Percentiles rank a stretch among this genome's conserved stretches.
These are phyloP conservation scores for Lathyrus sativus DNA, from an alignment of 306 rosid species.

Conservation along the genomic window DNA sequence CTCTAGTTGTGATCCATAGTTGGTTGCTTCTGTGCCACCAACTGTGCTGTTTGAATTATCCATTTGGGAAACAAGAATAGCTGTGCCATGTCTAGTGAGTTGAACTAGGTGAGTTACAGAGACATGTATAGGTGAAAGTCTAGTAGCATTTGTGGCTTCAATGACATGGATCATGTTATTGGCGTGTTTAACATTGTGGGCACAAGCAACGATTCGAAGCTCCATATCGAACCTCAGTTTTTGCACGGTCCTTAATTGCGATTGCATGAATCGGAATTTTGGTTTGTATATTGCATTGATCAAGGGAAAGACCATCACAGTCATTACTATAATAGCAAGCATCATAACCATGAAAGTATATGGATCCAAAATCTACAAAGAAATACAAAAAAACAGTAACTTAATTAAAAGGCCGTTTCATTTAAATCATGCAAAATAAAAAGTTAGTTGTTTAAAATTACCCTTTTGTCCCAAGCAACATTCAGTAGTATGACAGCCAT, in stretches of 20 bases:
- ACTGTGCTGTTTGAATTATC: background rate
- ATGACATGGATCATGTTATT: conserved; percentile 32
- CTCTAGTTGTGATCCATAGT: conserved; percentile 14
- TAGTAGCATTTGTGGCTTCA: conserved; percentile 32
- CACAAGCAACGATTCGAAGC: conserved; percentile 39
- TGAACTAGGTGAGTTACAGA: conserved; percentile 43
- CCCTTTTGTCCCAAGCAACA: conserved; percentile 34
- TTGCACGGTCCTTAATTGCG: conserved; percentile 33
- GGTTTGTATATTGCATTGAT: conserved; percentile 41
- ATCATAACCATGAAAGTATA: conserved; percentile 22
- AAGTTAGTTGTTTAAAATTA: background rate
- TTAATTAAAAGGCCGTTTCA: background rate
- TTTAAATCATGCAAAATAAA: background rate
- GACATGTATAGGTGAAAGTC: conserved; percentile 35
- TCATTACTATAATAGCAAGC: conserved; percentile 29
- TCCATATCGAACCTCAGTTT: conserved; percentile 36
- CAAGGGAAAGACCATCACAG: conserved; percentile 35
- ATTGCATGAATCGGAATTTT: conserved; percentile 18
- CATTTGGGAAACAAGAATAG: conserved; percentile 35
- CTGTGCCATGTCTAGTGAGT: conserved; percentile 38
- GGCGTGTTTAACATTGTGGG: conserved; percentile 35
- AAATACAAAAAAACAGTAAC: background rate
- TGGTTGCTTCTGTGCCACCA: background rate
- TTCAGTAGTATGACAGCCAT: conserved; percentile 32
- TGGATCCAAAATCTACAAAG: conserved; percentile 32